A percentile compares a stretch with the other conserved stretches of the same genome.
These are phyloP conservation scores for Lipomyces yarrowii DNA, from an alignment of 1,139 yeast genomes.

Conservation along the genomic window DNA sequence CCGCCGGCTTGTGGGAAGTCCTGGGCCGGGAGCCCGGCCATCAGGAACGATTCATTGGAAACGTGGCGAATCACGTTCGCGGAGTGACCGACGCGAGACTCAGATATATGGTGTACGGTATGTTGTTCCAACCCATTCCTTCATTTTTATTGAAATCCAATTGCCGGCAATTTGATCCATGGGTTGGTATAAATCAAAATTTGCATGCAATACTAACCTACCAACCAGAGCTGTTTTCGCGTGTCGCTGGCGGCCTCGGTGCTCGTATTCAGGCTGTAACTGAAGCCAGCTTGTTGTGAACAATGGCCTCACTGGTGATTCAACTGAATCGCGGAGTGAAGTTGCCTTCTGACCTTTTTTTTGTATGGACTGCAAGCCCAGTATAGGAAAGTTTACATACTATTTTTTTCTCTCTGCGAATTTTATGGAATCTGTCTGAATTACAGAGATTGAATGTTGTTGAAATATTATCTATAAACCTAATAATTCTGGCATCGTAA, in stretches of 20 bases:
- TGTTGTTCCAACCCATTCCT: neutral
- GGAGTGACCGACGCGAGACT: neutral
- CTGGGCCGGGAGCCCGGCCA: conserved; percentile 59
- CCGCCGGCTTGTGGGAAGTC: conserved; percentile 70
- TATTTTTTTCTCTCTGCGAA: too few species aligned
- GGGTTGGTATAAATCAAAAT: neutral
- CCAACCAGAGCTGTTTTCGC: neutral
- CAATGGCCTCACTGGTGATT: neutral
- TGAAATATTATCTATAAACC: neutral
- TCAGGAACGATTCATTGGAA: conserved; percentile 79
- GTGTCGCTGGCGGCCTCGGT: neutral
- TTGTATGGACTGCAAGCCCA: neutral
- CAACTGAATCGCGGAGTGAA: neutral
- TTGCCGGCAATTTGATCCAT: neutral
- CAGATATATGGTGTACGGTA: neutral
- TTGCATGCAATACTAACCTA: neutral
- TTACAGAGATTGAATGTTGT: neutral
- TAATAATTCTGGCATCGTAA: neutral
- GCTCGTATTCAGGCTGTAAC: neutral
- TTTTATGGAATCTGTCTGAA: neutral
- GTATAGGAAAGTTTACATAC: neutral
- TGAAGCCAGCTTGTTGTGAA: neutral
- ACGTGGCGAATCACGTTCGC: conserved; percentile 70
- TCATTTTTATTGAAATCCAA: neutral
- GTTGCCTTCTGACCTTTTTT: neutral